Percentiles rank a stretch among this genome's conserved stretches.
Evolutionary conservation across 805 yeast genomes (phyloP).

Genomic region (Nadsonia fulvescens): DNA sequence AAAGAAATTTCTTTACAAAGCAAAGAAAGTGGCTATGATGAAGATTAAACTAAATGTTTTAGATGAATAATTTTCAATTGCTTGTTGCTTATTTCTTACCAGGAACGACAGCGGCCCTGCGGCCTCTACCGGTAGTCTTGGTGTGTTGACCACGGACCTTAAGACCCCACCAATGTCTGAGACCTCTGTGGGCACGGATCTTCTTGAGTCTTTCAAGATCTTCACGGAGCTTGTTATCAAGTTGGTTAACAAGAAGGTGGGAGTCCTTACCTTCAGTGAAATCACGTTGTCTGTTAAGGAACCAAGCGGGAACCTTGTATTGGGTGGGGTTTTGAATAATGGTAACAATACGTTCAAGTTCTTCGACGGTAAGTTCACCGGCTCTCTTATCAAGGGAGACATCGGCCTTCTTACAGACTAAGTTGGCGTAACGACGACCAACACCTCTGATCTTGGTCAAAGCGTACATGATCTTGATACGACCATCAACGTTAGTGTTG

Average conservation of each 20-base stretch:
- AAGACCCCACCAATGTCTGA: slow-evolving; percentile 99
- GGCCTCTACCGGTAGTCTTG: slow-evolving; percentile 99
- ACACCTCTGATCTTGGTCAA: slow-evolving; percentile 99
- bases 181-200: slow-evolving; percentile 99
- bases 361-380: slow-evolving; percentile 99
- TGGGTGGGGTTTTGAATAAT: slow-evolving; percentile 99
- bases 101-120: too few species aligned
- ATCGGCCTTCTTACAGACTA: slow-evolving; percentile 99
- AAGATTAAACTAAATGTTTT: too few species aligned
- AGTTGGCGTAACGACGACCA: slow-evolving; percentile 99
- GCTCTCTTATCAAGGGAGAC: slow-evolving; percentile 97
- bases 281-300: slow-evolving; percentile 99
- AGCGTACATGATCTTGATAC: slow-evolving; percentile 99
- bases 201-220: slow-evolving; percentile 98
- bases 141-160: slow-evolving; percentile 99
- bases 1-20: too few species aligned
- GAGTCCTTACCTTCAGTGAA: slow-evolving; percentile 96
- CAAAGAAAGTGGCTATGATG: too few species aligned
- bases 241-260: slow-evolving; percentile 97
- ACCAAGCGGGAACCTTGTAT: slow-evolving; percentile 99
- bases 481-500: slow-evolving; percentile 99
- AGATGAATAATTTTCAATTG: too few species aligned
- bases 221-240: slow-evolving; percentile 99
- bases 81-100: too few species aligned
- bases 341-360: slow-evolving; percentile 98